Base-by-base conservation (phyloP, 805 yeast genomes). In the Wickerhamomyces ciferrii region DNA sequence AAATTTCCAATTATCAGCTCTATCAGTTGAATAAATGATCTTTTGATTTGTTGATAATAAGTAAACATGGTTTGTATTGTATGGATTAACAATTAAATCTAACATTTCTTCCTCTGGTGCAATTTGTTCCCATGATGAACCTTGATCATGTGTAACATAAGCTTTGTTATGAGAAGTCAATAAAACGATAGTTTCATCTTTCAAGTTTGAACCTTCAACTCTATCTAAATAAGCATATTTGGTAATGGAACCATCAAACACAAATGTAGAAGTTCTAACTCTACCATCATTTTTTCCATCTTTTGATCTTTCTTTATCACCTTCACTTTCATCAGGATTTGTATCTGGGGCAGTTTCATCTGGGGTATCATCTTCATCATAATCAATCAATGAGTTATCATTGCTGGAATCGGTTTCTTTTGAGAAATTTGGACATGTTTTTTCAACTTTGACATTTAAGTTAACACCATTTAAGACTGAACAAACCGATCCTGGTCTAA, bases 131-230 rank as follows among this genome's bases (percentile, higher is more conserved):
- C 64, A 59, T 10, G 60, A 48, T n/a, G 58, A 56, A 25, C 63
- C 63, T 43, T 59, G 63, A 60, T 89, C 82, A 54, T 76, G 83
- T 0, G 97, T 86, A 8, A 87, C 74, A 54, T 69, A 84, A 2
- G 81, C 75, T 5, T 69, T 67, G 41, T 76, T 70, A 13, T 71
- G 68, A 23, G 66, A 60, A 0, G 92, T 84, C 42, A 78, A 67
- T 7, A 87, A 65, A 15, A 92, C 59, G 8, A 92, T 61, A 0
- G 90, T 78, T 58, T 86, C 91, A 51, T 81, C 87, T 23, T 70
- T 72, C 43, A 66, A 48, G 2, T 71, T 67, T 2, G 77, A 58
- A 11, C 63, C 63, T 20, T 51, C 48, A 8, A 54, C 56, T 42
- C 63, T 52, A 42, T 82, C 83, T 47, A 87, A 68, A 54, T 87